These are phyloP conservation scores for Botryosphaeria dothidea DNA, from an alignment of 2,329 filamentous ascomycete genomes.

Conservation along the genomic window DNA sequence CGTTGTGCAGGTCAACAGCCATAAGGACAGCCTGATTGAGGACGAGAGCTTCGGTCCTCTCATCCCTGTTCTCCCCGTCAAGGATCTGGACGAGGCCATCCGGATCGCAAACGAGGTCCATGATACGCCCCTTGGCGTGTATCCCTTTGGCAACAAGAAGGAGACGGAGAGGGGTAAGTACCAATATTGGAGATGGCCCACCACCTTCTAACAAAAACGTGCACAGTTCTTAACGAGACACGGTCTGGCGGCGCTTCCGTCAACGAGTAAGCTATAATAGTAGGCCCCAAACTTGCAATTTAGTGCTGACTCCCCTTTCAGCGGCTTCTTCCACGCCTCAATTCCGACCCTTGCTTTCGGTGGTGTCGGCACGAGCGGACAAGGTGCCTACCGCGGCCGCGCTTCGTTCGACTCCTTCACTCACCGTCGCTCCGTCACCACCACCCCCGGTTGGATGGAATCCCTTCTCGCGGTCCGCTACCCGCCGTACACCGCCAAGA, in stretches of 20 bases:
- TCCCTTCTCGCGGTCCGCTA: conserved; percentile 66
- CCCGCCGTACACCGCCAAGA: conserved; percentile 59
- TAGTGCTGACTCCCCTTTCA: not conserved
- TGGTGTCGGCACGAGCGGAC: conserved; percentile 77
- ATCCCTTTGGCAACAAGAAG: conserved; percentile 77
- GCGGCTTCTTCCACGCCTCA: conserved; percentile 67
- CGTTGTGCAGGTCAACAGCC: conserved; percentile 76
- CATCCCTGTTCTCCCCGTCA: conserved; percentile 76
- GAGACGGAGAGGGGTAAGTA: conserved; percentile 72
- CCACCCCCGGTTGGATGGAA: conserved; percentile 69
- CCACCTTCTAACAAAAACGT: not conserved
- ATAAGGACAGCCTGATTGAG: conserved; percentile 73
- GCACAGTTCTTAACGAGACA: conserved; percentile 46
- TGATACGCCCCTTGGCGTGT: conserved; percentile 79
- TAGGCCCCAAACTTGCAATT: not conserved
- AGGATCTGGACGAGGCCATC: conserved; percentile 83
- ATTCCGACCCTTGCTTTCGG: conserved; percentile 77
- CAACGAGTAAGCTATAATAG: conserved; percentile 39
- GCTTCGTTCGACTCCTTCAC: conserved; percentile 70
- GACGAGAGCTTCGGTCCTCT: conserved; percentile 95
- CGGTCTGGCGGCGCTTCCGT: conserved; percentile 54
- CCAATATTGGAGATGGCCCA: not conserved
- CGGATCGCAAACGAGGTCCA: conserved; percentile 77
- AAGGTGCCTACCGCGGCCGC: conserved; percentile 75
- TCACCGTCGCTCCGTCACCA: conserved; percentile 61